phyloP scores from a whole-genome alignment of 306 rosid species.

The Vachellia collinsii region DNA sequence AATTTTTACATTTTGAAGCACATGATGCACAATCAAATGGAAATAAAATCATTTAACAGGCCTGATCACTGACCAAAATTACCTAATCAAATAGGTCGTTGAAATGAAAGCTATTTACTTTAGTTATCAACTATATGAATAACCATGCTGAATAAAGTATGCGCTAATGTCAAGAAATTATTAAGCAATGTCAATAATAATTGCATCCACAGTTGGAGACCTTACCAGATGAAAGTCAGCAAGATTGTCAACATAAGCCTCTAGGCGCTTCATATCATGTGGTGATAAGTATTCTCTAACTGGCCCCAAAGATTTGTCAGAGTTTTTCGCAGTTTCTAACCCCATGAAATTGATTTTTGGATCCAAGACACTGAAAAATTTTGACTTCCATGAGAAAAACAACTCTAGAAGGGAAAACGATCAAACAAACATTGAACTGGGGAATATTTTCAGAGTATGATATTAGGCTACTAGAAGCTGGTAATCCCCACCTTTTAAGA shows the following conservation, averaged over 20 bases:
- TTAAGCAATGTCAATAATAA: neutral
- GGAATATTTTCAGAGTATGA: neutral
- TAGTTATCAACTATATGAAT: neutral
- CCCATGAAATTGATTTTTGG: constrained; percentile 82
- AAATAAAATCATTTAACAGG: constrained; percentile 9
- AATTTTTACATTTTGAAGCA: neutral
- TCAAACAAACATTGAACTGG: neutral
- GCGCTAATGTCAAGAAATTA: constrained; percentile 2
- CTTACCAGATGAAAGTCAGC: constrained; percentile 90
- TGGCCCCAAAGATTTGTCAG: constrained; percentile 57
- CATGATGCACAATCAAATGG: constrained; percentile 25
- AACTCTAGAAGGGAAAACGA: neutral
- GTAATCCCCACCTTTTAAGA: neutral
- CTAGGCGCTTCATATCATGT: constrained; percentile 92
- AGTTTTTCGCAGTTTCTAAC: constrained; percentile 42
- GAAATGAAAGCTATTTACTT: constrained; percentile 2
- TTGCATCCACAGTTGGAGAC: constrained; percentile 33
- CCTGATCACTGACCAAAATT: constrained; percentile 16
- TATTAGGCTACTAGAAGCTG: neutral
- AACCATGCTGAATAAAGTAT: neutral
- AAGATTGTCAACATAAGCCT: constrained; percentile 81
- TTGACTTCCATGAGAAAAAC: constrained; percentile 19
- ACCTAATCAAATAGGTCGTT: constrained; percentile 8
- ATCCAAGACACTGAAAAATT: constrained; percentile 75
- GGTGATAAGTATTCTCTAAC: constrained; percentile 63